phyloP scores from a whole-genome alignment of 1,284 basidiomycete species.

The Sporisorium exsertum region DNA sequence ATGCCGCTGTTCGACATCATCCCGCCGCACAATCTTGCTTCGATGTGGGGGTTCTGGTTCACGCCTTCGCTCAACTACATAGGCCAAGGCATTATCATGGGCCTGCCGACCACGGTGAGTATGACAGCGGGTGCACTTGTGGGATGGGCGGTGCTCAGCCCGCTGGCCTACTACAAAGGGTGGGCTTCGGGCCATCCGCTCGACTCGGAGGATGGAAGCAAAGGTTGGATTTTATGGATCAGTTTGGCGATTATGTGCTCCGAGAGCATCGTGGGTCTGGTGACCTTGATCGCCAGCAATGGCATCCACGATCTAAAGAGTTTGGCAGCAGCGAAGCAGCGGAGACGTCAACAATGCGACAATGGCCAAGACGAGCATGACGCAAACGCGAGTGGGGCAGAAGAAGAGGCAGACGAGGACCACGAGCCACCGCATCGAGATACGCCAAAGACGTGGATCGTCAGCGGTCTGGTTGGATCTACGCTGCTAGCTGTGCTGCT shows the following conservation, averaged over 20 bases:
- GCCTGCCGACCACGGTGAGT: slow-evolving; percentile 89
- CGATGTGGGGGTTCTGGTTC: slow-evolving; percentile 93
- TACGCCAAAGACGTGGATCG: slow-evolving; percentile 83
- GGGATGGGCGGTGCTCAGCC: slow-evolving; percentile 91
- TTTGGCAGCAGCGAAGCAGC: slow-evolving; percentile 16
- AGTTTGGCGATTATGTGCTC: slow-evolving; percentile 92
- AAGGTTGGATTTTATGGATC: slow-evolving; percentile 78
- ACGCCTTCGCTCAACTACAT: slow-evolving; percentile 82
- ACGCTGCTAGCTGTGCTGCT: slow-evolving; percentile 79
- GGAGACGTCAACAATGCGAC: slow-evolving; percentile 22
- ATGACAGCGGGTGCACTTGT: slow-evolving; percentile 97
- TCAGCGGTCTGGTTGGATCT: slow-evolving; percentile 77
- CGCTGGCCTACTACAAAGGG: slow-evolving; percentile 77
- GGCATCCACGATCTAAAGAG: slow-evolving; percentile 33
- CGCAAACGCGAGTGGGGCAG: slow-evolving; percentile 25
- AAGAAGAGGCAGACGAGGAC: slow-evolving; percentile 76
- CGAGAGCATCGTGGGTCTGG: slow-evolving; percentile 78
- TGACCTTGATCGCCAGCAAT: slow-evolving; percentile 39
- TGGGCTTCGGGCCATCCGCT: slow-evolving; percentile 47
- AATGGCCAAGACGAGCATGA: slow-evolving; percentile 66
- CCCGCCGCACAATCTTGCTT: slow-evolving; percentile 74
- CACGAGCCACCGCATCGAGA: slow-evolving; percentile 82
- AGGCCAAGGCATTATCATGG: slow-evolving; percentile 90
- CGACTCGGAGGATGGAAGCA: slow-evolving; percentile 44
- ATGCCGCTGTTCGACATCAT: slow-evolving; percentile 90